Evolutionary conservation across 2,329 filamentous ascomycete species (phyloP), one percentile per base, ranked within the genome.

Genomic region (Aspergillus sp.): DNA sequence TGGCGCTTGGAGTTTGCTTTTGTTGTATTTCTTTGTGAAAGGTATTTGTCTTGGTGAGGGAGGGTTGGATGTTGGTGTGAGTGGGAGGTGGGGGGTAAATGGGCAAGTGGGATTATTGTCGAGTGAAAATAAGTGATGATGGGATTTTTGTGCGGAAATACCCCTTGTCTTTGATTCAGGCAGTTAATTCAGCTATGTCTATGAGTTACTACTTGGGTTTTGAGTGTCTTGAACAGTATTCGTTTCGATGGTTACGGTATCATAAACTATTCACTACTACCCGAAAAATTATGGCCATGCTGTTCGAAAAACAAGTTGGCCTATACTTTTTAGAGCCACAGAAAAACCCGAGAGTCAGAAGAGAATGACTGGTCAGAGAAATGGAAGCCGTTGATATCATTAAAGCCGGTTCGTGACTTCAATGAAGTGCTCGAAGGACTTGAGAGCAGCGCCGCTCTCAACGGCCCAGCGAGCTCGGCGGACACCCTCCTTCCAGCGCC

Each of bases 401-500:
- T 65, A 68, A 30, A 80, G 69, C 55, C 68, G 69, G 71, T 94
- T 92, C 9, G 91, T 96, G 36, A 91, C 87, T 61, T 94, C 86
- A 39, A 96, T 92, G 79, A 97, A 98, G 21, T 83, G 82, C 59
- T 88, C 82, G 87, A 95, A 94, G 78, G 92, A 88, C 73, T 82
- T 88, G 82, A 91, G 88, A n/a, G 94, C 91, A 74, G 89, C 87
- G 50, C 94, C 92, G 74, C 91, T 97, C 77, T 88, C 86, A 51
- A 99, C 85, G 10, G 92, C 92, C 91, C 91, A 96, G 69, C 89
- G 87, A 15, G 95, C 95, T 73, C 92, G 85, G 69, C 94, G 83
- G 13, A 97, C 86, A 55, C 94, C 95, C 74, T 97, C 94, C 80
- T 96, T 99, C 95, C 95, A 99, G 70, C 94, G 85, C 59, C 91